Evolutionary conservation across 139 green algal genomes (phyloP), one percentile per base, ranked within the genome.

Genomic region (Closterium sp.): DNA sequence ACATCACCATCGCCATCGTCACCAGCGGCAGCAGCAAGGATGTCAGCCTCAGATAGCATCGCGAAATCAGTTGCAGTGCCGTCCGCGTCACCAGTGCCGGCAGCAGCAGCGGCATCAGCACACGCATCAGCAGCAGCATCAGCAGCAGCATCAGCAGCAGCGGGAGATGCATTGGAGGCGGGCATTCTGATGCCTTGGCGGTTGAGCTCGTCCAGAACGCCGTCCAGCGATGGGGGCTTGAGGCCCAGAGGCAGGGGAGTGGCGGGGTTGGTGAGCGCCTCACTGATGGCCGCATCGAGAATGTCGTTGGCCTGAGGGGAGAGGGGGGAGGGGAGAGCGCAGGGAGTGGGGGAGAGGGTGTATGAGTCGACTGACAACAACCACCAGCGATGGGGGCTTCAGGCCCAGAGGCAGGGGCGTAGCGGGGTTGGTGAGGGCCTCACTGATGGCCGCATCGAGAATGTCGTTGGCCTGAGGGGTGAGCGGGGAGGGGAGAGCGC

Each of bases 151-250:
- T 16, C 55, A 12, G 55, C 55, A 28, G 55, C 16, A 1, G 55
- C 55, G 4, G 36, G 4, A 6, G 55, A 16, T 6, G 55, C 16
- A 28, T 16, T 28, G 55, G 55, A 76, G 55, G 55, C 55, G 12
- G 55, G 55, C 55, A 76, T 91, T 21, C n/a, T 30, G 84, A 92
- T 92, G 55, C 89, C 89, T n/a, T 90, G 89, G 23, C 89, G 33
- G 28, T 90, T 34, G 25, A 94, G 85, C 92, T 94, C 92, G 23
- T 89, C 92, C 33, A 94, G 64, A n/a, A 94, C 91, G 12, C 91
- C 87, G 28, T 94, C 91, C 91, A 94, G 93, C 43, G 84, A 95
- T 0, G 92, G 92, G 12, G 91, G 92, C 36, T 92, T 94, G 34
- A 94, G 76, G 16, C 92, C 92, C 91, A 94, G 64, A 7, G 92